Evolutionary conservation across 1,284 basidiomycete genomes (phyloP), one percentile per base, ranked within the genome.

Genomic region (Agroathelia rolfsii): DNA sequence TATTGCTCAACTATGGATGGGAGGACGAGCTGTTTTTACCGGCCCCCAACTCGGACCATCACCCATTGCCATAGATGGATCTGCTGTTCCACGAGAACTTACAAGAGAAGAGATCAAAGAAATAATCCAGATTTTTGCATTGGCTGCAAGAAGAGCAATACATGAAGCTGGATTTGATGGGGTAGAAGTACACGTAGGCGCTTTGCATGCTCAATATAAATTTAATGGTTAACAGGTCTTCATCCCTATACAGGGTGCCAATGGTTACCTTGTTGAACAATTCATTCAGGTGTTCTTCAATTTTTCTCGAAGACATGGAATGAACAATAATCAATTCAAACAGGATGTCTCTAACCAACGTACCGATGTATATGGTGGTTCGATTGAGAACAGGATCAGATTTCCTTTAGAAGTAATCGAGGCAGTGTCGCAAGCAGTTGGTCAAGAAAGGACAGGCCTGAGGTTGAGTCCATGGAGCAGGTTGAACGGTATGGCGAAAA

Each of bases 291-390:
- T n/a, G n/a, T n/a, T n/a, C n/a, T n/a, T n/a, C n/a, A n/a, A n/a
- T n/a, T n/a, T n/a, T n/a, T n/a, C n/a, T n/a, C n/a, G n/a, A n/a
- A n/a, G n/a, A n/a, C n/a, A n/a, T n/a, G n/a, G n/a, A n/a, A n/a
- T n/a, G n/a, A n/a, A n/a, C n/a, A n/a, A n/a, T n/a, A n/a, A 64
- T 40, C 60, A 65, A 41, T 64, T 62, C 45, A 30, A 61, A 12
- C 61, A 68, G 40, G 55, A 61, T 22, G 43, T 53, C 4, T 43
- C 54, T 24, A 75, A 75, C 52, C 50, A 61, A 15, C 58, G 72
- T 23, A 67, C 62, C 7, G 75, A 78, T 47, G 49, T 54, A 20
- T 77, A 70, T 48, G 73, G 74, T 4, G 73, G 72, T 2, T 61
- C 58, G 9, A 37, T 72, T 17, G 64, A 70, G 49, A 70, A 68